Evolutionary conservation across 2,329 filamentous ascomycete species (phyloP), one percentile per base, ranked within the genome.

Genomic region (Ceratocystis lukuohia): DNA sequence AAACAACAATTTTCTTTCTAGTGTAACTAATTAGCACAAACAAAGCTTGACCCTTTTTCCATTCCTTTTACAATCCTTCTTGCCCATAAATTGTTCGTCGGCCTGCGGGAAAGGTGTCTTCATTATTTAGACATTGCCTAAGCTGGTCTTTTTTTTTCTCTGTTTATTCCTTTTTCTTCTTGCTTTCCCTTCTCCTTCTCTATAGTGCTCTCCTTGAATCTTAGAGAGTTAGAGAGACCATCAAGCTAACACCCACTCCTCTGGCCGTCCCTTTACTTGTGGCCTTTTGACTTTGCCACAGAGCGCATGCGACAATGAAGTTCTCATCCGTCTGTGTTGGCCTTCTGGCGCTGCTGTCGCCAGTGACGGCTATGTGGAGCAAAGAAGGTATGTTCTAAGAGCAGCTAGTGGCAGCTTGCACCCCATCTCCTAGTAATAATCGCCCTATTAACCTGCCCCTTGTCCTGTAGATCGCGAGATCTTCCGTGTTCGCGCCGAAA

Each of bases 401-500:
- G 37, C 3, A 12, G 37, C 37, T 15, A 15, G 10, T 41, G 12
- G 37, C 12, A 41, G 37, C 37, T 41, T 41, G 37, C 37, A 41
- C 37, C 37, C 3, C 37, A 41, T 41, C 37, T 12, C 10, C 37
- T 5, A 12, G 37, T 15, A 41, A 4, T 4, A 41, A 41, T 41
- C 10, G 37, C 3, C 37, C 37, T 41, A 5, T 12, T 41, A 41
- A 41, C 37, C 37, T 12, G 12, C 12, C 12, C 37, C 30, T 33
- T 22, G 63, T 17, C 30, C 5, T 15, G 7, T 72, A 95, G 94
- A 99, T 77, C 91, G 95, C 74, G 94, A 99, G 78, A 97, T 99
- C 79, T 99, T 99, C 80, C 89, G 91, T 72, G 82, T 99, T 69
- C 88, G 88, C 73, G 91, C 96, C 78, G 94, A 97, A 75, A 84